These are phyloP conservation scores for Cercospora nicotianae DNA, from an alignment of 2,329 filamentous ascomycete genomes.

Conservation along the genomic window DNA sequence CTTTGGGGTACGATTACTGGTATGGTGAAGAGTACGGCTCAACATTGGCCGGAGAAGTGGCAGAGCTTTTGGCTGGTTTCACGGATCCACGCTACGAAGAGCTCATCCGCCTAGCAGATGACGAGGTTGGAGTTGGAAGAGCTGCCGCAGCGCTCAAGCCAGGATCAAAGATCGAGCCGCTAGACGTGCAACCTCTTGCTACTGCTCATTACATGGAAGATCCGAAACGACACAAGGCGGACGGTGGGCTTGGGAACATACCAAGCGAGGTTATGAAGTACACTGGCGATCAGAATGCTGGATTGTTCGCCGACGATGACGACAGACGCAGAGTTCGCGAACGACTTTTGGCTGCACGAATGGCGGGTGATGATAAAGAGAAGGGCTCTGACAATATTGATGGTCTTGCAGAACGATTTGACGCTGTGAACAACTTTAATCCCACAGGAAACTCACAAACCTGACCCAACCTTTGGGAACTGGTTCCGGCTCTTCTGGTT, in stretches of 20 bases:
- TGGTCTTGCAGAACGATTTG: background rate
- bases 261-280: conserved; percentile 17
- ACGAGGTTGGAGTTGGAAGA: conserved; percentile 2
- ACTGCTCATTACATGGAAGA: conserved; percentile 9
- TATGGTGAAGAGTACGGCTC: conserved; percentile 21
- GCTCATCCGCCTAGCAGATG: conserved; percentile 2
- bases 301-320: conserved; percentile 3
- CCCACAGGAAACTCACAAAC: conserved; percentile 28
- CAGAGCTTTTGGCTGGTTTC: background rate
- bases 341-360: background rate
- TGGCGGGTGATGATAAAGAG: background rate
- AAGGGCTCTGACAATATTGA: background rate
- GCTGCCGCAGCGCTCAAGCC: background rate
- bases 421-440: conserved; percentile 20
- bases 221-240: background rate
- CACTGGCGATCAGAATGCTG: conserved; percentile 11
- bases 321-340: conserved; percentile 10
- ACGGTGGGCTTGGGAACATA: conserved; percentile 8
- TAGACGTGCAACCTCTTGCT: background rate
- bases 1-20: conserved; percentile 17
- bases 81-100: background rate
- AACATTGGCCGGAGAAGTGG: conserved; percentile 9
- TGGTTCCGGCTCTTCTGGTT: conserved; percentile 26
- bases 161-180: conserved; percentile 1
- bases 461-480: conserved; percentile 25